phyloP scores from a whole-genome alignment of 345 rosid genomes.

The Pugionium cornutum region DNA sequence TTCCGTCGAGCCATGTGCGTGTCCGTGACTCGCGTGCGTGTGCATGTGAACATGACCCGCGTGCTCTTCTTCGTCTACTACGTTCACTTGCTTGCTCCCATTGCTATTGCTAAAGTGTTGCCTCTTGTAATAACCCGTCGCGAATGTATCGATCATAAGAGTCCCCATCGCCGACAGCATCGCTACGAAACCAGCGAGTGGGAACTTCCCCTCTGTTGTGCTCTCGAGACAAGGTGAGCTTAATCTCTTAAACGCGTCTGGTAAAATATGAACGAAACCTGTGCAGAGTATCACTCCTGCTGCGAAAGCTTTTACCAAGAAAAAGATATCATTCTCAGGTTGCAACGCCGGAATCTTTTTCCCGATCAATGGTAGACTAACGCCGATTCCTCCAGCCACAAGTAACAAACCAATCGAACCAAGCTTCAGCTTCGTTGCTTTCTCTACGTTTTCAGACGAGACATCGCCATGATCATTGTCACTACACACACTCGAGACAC shows the following conservation, averaged over 20 bases:
- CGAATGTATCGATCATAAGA: conserved; percentile 49
- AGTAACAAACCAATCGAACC: conserved; percentile 38
- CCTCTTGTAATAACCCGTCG: conserved; percentile 48
- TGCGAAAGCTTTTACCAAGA: conserved; percentile 52
- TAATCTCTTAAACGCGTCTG: conserved; percentile 50
- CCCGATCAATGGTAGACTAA: conserved; percentile 39
- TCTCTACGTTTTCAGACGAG: conserved; percentile 26
- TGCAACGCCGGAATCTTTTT: conserved; percentile 40
- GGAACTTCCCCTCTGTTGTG: conserved; percentile 45
- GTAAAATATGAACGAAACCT: conserved; percentile 48
- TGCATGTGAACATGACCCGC: conserved; percentile 62
- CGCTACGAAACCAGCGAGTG: conserved; percentile 49
- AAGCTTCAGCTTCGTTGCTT: conserved; percentile 34
- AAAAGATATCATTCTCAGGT: conserved; percentile 45
- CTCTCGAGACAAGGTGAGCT: conserved; percentile 42
- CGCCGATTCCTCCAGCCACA: conserved; percentile 39
- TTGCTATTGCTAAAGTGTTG: conserved; percentile 37
- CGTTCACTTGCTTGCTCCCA: conserved; percentile 32
- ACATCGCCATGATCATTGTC: conserved; percentile 12
- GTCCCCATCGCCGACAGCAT: conserved; percentile 52
- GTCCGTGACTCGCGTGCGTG: conserved; percentile 66
- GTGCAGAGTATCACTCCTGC: conserved; percentile 56
- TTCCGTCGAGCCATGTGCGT: conserved; percentile 61
- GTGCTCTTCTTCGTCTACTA: conserved; percentile 48
- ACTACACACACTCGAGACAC: conserved; percentile 38